Evolutionary conservation across 2,329 filamentous ascomycete species (phyloP).

Genomic region (Parasarocladium wereldwijsianum): DNA sequence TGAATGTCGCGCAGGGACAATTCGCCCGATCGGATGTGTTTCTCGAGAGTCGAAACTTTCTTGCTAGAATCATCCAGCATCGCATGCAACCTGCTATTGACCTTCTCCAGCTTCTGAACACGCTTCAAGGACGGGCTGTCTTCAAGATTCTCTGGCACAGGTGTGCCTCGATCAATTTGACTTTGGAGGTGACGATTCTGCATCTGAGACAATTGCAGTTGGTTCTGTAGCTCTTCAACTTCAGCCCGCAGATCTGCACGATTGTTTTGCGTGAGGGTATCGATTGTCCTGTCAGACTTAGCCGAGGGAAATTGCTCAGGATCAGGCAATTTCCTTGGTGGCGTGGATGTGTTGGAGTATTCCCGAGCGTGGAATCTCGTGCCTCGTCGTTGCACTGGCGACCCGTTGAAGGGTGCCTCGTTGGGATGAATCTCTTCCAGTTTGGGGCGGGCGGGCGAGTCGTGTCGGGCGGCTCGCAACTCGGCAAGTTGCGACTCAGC

Average conservation of each 20-base stretch:
- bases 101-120: slow-evolving; percentile 82
- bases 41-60: slow-evolving; percentile 82
- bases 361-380: slow-evolving; percentile 37
- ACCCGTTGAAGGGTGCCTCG: slow-evolving; percentile 58
- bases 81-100: slow-evolving; percentile 81
- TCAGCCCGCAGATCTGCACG: slow-evolving; percentile 85
- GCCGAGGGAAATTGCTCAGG: slow-evolving; percentile 55
- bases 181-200: slow-evolving; percentile 85
- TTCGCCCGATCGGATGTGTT: slow-evolving; percentile 73
- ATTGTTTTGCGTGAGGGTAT: slow-evolving; percentile 72
- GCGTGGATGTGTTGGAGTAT: slow-evolving; percentile 64
- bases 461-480: slow-evolving; percentile 55
- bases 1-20: slow-evolving; percentile 83
- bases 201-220: slow-evolving; percentile 88
- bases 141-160: slow-evolving; percentile 42
- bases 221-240: slow-evolving; percentile 83
- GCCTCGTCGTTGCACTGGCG: slow-evolving; percentile 56
- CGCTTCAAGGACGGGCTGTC: slow-evolving; percentile 68
- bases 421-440: slow-evolving; percentile 82
- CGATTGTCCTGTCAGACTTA: slow-evolving; percentile 68
- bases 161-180: slow-evolving; percentile 59
- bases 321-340: slow-evolving; percentile 56
- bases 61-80: slow-evolving; percentile 88
- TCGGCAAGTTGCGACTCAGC: slow-evolving; percentile 74
- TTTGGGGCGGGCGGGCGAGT: slow-evolving; percentile 56